Evolutionary conservation across 768 basidiomycete genomes (phyloP), one percentile per base, ranked within the genome.

Genomic region (Lactarius quietus): DNA sequence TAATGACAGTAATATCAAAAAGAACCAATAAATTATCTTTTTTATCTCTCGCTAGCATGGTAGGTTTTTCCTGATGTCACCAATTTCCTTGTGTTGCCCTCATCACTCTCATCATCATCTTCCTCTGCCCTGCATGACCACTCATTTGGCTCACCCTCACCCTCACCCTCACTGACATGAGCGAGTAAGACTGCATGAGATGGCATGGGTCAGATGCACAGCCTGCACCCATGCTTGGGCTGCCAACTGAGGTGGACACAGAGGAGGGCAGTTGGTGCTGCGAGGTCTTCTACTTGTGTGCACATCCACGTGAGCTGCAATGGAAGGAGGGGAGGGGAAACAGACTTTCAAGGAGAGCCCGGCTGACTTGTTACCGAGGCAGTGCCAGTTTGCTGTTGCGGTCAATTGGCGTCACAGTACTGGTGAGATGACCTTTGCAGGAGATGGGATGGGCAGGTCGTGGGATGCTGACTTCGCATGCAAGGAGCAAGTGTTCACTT

Each of bases 381-480:
- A 14, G 41, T 67, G 67, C 69, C 63, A 65, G 29, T 31, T 38
- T 10, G 67, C 23, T 6, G 62, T 45, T 26, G 60, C 26, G 9
- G 66, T 6, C 15, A 43, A 7, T 15, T 17, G 59, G 6, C 39
- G 59, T n/a, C n/a, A n/a, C n/a, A n/a, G n/a, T 2, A 45, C 20
- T 8, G 63, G 66, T 6, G 62, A 55, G 58, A 56, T 52, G 10
- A 35, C 20, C 20, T 66, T 62, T 7, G 61, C n/a, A 26, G 69
- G 69, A 1, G 69, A 65, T 3, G 64, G 14, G 26, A 68, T 12
- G n/a, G 67, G 61, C 2, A 64, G 48, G 52, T 59, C n/a, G n/a
- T n/a, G n/a, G n/a, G 74, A 99, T 90, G 69, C 97, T 97, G 69
- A 98, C 95, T 80, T 99, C 97, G 73, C 94, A 92, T 71, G 96